Conservation (phyloP, 306 rosid genomes). For the Arachis hypogaea region DNA sequence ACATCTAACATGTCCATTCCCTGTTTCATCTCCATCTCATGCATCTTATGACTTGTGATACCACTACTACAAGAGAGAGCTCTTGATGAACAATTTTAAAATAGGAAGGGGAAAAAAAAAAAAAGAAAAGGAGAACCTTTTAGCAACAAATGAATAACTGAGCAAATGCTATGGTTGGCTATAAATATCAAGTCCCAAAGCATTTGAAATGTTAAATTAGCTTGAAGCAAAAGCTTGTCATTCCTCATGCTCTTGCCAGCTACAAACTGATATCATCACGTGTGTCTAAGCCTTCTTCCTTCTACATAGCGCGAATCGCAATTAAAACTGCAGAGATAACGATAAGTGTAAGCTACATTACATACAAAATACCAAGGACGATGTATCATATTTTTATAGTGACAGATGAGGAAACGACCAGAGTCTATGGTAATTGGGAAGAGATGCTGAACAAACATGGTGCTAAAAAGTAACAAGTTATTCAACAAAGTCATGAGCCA, state of each 20-base stretch:
- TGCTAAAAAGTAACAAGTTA: conserved; percentile 6
- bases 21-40: conserved; percentile 19
- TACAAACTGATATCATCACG: conserved; percentile 21
- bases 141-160: neutral
- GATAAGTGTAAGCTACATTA: conserved; percentile 29
- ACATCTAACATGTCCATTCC: conserved; percentile 17
- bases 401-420: too few species aligned
- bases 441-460: neutral
- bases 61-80: conserved; percentile 30
- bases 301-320: conserved; percentile 53
- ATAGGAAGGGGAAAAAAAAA: conserved; percentile 1
- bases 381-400: too few species aligned
- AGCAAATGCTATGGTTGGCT: conserved; percentile 19
- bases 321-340: conserved; percentile 73
- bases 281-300: conserved; percentile 37
- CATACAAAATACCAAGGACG: neutral
- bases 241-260: conserved; percentile 33
- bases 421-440: too few species aligned
- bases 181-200: conserved; percentile 29
- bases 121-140: neutral
- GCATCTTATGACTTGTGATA: neutral
- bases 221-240: conserved; percentile 27
- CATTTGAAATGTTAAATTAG: conserved; percentile 33
- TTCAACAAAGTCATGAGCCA: conserved; percentile 18
- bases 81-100: conserved; percentile 31